Evolutionary conservation across 2,329 filamentous ascomycete genomes (phyloP), one percentile per base, ranked within the genome.

Genomic region (Hymenoscyphus repandus): DNA sequence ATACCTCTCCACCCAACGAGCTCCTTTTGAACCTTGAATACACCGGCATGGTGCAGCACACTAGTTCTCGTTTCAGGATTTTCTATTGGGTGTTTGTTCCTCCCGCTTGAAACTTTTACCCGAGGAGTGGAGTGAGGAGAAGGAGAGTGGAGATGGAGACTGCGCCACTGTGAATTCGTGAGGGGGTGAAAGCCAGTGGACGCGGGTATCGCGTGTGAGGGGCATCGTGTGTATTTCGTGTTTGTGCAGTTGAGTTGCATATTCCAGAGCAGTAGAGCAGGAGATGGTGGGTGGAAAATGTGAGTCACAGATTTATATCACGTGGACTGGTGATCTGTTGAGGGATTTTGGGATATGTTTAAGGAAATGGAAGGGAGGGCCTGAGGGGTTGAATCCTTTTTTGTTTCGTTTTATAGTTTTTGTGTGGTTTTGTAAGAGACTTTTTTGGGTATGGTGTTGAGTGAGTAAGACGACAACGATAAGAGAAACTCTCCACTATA

Each of bases 141-240:
- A 20, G 30, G 31, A 12, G 17, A 22, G 30, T 32, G 31, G 43
- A 30, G 33, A 45, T 27, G 15, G 43, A 20, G 54, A n/a, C n/a
- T n/a, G n/a, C n/a, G n/a, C 49, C 51, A 47, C 53, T 4, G 45
- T n/a, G n/a, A n/a, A n/a, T n/a, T 45, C 53, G 49, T 47, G 30
- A 10, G 27, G 10, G 15, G 39, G 31, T 20, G 34, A 47, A 41
- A 39, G 56, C 59, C 59, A 59, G 46, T 62, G 58, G 57, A 59
- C 57, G 60, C 60, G 55, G 37, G 49, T 41, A 31, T 39, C 48
- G 47, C 51, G 53, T 32, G 39, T 37, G 44, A 52, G 55, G 47
- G 54, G 56, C 15, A 57, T 56, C 59, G 61, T 58, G 61, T 42
- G 50, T 56, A 43, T 59, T 60, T 62, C 60, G 61, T 57, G 60